Conservation (phyloP, 140 eudicot species). For the Stevia rebaudiana region DNA sequence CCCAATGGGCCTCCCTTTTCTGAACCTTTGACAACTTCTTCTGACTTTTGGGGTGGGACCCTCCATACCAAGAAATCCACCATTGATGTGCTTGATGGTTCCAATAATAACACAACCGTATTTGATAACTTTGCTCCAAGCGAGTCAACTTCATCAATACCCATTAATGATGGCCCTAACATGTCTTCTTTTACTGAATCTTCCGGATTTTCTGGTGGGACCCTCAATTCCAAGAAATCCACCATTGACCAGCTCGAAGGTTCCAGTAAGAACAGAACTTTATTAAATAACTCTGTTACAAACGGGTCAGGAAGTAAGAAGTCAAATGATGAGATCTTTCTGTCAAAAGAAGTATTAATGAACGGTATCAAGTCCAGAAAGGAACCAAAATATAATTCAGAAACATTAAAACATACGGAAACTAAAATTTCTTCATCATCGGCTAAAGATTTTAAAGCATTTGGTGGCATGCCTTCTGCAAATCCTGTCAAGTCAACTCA, state of each 20-base stretch:
- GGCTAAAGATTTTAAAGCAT: conserved; percentile 4
- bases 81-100: conserved; percentile 17
- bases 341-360: background rate
- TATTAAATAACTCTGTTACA: background rate
- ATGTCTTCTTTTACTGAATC: background rate
- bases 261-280: background rate
- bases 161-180: background rate
- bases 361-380: background rate
- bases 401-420: conserved; percentile 17
- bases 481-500: conserved; percentile 21
- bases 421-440: conserved; percentile 25
- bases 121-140: background rate
- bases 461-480: conserved; percentile 14
- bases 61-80: conserved; percentile 28
- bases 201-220: conserved; percentile 43
- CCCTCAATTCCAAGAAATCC: conserved; percentile 31
- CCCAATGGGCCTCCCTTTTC: background rate
- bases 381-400: conserved; percentile 19
- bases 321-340: conserved; percentile 21
- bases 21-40: background rate
- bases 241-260: conserved; percentile 21
- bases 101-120: background rate
- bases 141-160: conserved; percentile 26
- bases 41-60: conserved; percentile 47
- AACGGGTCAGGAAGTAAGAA: conserved; percentile 20